A percentile compares a stretch with the other conserved stretches of the same genome.
Evolutionary conservation across 306 rosid species (phyloP).

Genomic region (Oxytropis ochrocephala): DNA sequence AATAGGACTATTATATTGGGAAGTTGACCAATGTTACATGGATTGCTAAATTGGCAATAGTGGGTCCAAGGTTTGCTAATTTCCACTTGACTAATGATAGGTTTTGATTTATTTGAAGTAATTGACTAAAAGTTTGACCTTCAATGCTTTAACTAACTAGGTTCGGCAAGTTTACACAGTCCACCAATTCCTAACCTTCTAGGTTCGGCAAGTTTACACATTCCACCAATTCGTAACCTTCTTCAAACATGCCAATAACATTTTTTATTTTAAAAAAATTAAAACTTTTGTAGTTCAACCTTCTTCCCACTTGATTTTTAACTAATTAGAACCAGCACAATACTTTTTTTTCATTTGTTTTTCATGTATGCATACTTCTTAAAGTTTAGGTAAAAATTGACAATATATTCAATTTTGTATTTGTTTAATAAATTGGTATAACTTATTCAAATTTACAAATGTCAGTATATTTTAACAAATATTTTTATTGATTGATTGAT

Average conservation of each 20-base stretch:
- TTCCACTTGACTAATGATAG: neutral
- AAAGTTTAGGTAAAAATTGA: neutral
- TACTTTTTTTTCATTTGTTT: neutral
- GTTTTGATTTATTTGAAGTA: neutral
- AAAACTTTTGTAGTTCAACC: slow-evolving; percentile 1
- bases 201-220: slow-evolving; percentile 1
- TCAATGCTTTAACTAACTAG: slow-evolving; percentile 10
- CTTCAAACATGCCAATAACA: slow-evolving; percentile 8
- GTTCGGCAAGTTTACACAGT: neutral
- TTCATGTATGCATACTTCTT: neutral
- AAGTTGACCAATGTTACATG: neutral
- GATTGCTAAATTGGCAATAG: neutral
- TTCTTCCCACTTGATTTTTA: neutral
- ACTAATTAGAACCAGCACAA: neutral
- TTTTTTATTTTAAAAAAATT: neutral
- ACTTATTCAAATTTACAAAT: neutral
- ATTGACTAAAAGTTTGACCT: slow-evolving; percentile 7
- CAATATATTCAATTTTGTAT: neutral
- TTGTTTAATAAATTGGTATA: neutral
- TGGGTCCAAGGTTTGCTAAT: neutral
- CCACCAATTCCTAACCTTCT: slow-evolving; percentile 31
- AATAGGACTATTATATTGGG: neutral
- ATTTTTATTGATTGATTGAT: neutral
- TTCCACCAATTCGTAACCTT: slow-evolving; percentile 29
- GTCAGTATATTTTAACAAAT: neutral